Evolutionary conservation across 192 early-diverging fungal species (phyloP).

Genomic region (Coemansia umbellata): DNA sequence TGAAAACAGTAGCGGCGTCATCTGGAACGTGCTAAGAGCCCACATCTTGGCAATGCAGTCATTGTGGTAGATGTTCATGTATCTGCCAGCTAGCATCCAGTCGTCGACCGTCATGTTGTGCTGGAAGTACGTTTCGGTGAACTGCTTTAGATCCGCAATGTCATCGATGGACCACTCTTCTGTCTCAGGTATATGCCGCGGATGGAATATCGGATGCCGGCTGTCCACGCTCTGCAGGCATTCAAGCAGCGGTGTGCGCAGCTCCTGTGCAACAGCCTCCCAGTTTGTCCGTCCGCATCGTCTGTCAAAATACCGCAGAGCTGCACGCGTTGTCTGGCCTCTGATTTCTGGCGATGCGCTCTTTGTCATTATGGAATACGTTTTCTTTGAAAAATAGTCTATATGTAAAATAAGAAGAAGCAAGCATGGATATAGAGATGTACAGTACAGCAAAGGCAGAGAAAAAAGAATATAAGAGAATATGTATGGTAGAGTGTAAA

Average conservation of each 20-base stretch:
- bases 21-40: constrained; percentile 25
- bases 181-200: constrained; percentile 8
- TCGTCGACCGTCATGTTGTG: constrained; percentile 28
- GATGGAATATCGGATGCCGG: neutral
- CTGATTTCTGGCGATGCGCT: too few relatives aligned
- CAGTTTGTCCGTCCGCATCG: constrained; percentile 18
- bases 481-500: too few relatives aligned
- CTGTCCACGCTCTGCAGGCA: constrained; percentile 28
- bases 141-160: constrained; percentile 23
- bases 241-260: constrained; percentile 22
- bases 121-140: constrained; percentile 31
- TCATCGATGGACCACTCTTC: constrained; percentile 27
- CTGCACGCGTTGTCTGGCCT: constrained; percentile 8
- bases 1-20: constrained; percentile 31
- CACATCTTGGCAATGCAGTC: constrained; percentile 47
- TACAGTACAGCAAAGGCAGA: too few relatives aligned
- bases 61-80: constrained; percentile 38
- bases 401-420: too few relatives aligned
- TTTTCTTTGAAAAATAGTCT: too few relatives aligned
- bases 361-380: too few relatives aligned
- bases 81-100: constrained; percentile 39
- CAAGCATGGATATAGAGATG: too few relatives aligned
- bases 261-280: constrained; percentile 24
- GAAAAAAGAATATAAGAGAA: too few relatives aligned
- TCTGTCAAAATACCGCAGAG: constrained; percentile 5